These are phyloP conservation scores for Dryas octopetala DNA, from an alignment of 306 rosid species.

Conservation along the genomic window DNA sequence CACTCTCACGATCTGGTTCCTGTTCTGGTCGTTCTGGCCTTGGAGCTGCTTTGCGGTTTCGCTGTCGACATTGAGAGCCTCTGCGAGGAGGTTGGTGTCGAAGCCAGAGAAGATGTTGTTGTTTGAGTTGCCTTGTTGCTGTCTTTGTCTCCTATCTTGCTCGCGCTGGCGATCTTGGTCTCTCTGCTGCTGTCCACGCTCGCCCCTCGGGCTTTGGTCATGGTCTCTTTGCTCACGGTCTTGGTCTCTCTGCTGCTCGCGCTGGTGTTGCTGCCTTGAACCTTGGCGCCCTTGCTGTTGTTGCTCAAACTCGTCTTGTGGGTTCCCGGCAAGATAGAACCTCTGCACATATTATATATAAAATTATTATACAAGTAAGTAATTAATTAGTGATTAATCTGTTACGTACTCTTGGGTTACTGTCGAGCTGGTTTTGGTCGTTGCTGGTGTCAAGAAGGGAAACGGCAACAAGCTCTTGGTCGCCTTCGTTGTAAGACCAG, in stretches of 20 bases:
- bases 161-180: neutral
- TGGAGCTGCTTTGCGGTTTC: constrained; percentile 31
- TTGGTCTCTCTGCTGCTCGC: neutral
- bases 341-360: constrained; percentile 11
- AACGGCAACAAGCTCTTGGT: constrained; percentile 29
- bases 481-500: constrained; percentile 43
- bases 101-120: constrained; percentile 46
- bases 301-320: constrained; percentile 30
- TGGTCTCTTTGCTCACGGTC: constrained; percentile 22
- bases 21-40: no score
- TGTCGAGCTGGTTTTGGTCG: constrained; percentile 57
- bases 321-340: constrained; percentile 55
- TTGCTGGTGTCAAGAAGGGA: constrained; percentile 44
- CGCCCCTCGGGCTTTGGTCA: constrained; percentile 52
- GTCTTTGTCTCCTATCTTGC: neutral
- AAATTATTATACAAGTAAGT: neutral
- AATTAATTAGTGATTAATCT: neutral
- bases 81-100: constrained; percentile 26
- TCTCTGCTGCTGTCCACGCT: constrained; percentile 10
- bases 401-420: constrained; percentile 44
- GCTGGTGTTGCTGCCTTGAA: neutral
- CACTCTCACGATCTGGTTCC: no score
- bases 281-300: no score
- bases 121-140: neutral
- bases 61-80: constrained; percentile 21